Evolutionary conservation across 2,329 filamentous ascomycete species (phyloP).

Genomic region (Pseudocercospora vitis): DNA sequence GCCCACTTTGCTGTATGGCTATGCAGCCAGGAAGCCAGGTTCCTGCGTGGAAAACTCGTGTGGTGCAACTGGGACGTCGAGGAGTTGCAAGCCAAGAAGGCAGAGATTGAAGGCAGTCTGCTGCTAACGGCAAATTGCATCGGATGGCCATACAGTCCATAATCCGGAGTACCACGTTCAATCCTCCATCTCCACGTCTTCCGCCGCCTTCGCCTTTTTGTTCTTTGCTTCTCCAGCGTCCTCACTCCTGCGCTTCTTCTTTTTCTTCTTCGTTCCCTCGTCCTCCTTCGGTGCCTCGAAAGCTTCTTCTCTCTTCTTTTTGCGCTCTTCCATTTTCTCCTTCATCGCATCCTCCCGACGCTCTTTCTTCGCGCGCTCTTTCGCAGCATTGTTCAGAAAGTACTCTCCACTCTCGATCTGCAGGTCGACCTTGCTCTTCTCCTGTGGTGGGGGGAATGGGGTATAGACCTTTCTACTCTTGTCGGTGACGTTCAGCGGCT

Average conservation of each 20-base stretch:
- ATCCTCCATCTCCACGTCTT: constrained; percentile 34
- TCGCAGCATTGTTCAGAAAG: constrained; percentile 89
- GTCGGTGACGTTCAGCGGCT: constrained; percentile 83
- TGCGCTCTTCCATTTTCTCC: constrained; percentile 83
- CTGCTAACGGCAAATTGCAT: constrained; percentile 4
- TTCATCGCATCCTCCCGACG: constrained; percentile 81
- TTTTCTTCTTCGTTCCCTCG: constrained; percentile 47
- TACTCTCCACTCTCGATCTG: constrained; percentile 99
- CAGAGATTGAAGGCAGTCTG: not conserved
- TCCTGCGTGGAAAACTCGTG: constrained; percentile 41
- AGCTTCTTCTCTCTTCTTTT: constrained; percentile 78
- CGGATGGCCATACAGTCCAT: not conserved
- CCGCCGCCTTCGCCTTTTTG: constrained; percentile 38
- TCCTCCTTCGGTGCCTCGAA: constrained; percentile 85
- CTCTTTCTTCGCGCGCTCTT: constrained; percentile 77
- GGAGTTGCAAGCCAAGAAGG: constrained; percentile 8
- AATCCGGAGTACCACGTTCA: constrained; percentile 2
- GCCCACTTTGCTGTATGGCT: constrained; percentile 40
- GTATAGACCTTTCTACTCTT: constrained; percentile 95
- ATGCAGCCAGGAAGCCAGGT: constrained; percentile 40
- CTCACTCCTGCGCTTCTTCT: constrained; percentile 55
- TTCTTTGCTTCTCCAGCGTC: constrained; percentile 48
- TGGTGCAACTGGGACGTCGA: constrained; percentile 22
- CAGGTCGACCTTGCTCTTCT: constrained; percentile 98
- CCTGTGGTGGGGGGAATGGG: constrained; percentile 91